Base-by-base conservation (phyloP, 108 stramenopile species). In the Cylindrotheca fusiformis region DNA sequence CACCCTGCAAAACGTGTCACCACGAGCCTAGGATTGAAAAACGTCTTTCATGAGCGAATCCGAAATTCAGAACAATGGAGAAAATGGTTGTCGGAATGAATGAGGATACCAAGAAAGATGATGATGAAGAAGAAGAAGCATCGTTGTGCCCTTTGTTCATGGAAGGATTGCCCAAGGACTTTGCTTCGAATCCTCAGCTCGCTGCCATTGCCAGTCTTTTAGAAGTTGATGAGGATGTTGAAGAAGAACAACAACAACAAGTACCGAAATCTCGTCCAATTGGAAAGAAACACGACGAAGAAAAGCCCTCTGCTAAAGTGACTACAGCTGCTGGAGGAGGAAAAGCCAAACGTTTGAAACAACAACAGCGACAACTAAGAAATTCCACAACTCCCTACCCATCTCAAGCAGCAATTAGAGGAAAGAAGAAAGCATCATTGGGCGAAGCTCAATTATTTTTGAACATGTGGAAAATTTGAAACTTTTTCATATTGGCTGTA, bases 391-490 rank as follows among this genome's bases (percentile, higher is more conserved):
- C 60, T 3, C 68, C 60, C 2, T 55, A 82, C 58, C 71, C 73
- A 74, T 25, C 62, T 49, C 57, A 58, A 21, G 23, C 46, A 64
- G 20, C 46, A 14, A 23, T 49, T 45, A 14, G 6, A 32, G 26
- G 45, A 66, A 33, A 65, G 48, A 45, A 64, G 41, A 50, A 29
- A 12, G 59, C 82, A 32, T 64, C 85, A 0, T 26, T 88, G n/a
- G 81, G 83, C 22, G 90, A 91, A 66, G 83, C 83, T 14, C 85
- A 84, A 32, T 58, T 91, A 24, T 91, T 91, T 79, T 58, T 91
- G 68, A 84, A 80, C 19, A 73, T 91, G 77, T 91, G 90, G 90
- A 91, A 84, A 59, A 33, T 84, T 48, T 84, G 54, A 77, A n/a
- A n/a, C n/a, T n/a, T n/a, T n/a, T n/a, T n/a, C n/a, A n/a, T n/a